Conservation (phyloP, 2,329 filamentous ascomycete genomes). For the Aurifilum marmelostoma region DNA sequence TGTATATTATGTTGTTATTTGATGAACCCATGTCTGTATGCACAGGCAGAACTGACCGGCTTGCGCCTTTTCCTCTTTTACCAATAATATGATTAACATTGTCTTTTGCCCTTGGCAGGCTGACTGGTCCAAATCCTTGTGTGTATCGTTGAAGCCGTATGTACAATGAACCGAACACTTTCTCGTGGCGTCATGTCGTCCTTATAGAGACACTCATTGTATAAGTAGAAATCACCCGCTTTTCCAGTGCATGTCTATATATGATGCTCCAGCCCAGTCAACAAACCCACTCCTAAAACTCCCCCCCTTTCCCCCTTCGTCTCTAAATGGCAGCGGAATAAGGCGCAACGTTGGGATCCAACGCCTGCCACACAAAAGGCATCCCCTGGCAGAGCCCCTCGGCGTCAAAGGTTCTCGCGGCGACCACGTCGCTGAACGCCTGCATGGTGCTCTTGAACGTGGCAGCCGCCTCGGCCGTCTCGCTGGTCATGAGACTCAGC, state of each 20-base stretch:
- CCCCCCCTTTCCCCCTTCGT: background rate
- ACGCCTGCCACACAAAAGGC: conserved; percentile 47
- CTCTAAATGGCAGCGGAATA: conserved; percentile 29
- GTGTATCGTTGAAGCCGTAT: background rate
- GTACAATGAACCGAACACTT: background rate
- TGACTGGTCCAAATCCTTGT: background rate
- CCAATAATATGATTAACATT: background rate
- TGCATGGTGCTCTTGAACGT: conserved; percentile 43
- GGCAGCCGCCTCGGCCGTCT: conserved; percentile 39
- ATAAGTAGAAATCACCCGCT: background rate
- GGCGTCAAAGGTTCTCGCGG: conserved; percentile 44
- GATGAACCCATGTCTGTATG: background rate
- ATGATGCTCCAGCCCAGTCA: background rate
- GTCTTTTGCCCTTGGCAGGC: background rate
- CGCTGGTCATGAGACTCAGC: conserved; percentile 39
- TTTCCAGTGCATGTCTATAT: background rate
- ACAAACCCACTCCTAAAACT: background rate
- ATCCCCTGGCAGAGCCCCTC: conserved; percentile 49
- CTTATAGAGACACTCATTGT: background rate
- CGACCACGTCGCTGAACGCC: conserved; percentile 42
- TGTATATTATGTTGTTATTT: background rate
- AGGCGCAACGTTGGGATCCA: conserved; percentile 32
- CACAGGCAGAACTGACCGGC: background rate
- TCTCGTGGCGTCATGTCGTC: conserved; percentile 3
- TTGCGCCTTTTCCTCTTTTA: background rate